These are phyloP conservation scores for Oryza coarctata DNA, from an alignment of 176 grass and related monocot species.

Conservation along the genomic window DNA sequence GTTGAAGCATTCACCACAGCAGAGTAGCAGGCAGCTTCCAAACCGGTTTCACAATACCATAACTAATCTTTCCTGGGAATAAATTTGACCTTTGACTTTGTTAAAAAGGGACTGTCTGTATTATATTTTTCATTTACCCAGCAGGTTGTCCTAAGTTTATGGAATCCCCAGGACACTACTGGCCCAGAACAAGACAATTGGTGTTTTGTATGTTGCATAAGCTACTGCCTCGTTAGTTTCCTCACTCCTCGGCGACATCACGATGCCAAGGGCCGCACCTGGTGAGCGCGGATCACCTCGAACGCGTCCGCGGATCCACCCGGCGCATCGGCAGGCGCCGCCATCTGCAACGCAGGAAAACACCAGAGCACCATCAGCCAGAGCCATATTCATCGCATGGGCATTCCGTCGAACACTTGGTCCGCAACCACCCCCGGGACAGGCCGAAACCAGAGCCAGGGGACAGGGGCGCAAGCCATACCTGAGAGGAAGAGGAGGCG, in stretches of 20 bases:
- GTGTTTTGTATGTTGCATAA: neutral
- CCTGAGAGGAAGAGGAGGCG: constrained; percentile 40
- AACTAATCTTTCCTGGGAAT: neutral
- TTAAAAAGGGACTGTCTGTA: neutral
- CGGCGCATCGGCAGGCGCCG: constrained; percentile 44
- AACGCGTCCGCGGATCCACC: constrained; percentile 50
- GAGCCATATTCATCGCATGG: neutral
- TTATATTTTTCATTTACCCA: neutral
- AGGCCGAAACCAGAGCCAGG: no score
- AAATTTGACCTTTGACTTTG: neutral
- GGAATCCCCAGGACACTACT: neutral
- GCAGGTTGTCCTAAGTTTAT: neutral
- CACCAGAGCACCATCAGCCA: neutral
- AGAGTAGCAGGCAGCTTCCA: neutral
- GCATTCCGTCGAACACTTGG: constrained; percentile 21
- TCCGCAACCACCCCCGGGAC: neutral
- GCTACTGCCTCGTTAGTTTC: neutral
- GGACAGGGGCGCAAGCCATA: neutral
- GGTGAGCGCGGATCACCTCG: constrained; percentile 78
- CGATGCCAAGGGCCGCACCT: constrained; percentile 43
- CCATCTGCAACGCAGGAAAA: constrained; percentile 49
- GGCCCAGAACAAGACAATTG: neutral
- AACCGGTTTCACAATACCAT: neutral
- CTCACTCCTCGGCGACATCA: neutral
- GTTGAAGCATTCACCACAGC: neutral